phyloP scores from a whole-genome alignment of 2,329 filamentous ascomycete genomes.

The Botrytis deweyae region DNA sequence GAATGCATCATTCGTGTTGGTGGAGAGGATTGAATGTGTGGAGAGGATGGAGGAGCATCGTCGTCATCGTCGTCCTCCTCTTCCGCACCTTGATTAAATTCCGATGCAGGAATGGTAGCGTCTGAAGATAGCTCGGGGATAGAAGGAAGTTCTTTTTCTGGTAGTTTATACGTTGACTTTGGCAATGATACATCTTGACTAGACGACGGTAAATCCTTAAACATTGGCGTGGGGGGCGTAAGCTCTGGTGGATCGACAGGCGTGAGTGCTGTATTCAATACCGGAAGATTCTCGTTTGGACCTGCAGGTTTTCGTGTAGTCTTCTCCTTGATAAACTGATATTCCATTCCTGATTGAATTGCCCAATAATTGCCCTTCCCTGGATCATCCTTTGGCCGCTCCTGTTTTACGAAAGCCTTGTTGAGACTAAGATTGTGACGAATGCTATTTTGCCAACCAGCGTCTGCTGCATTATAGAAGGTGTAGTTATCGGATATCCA shows the following conservation, averaged over 20 bases:
- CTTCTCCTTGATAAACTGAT: slow-evolving; percentile 87
- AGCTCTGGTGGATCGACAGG: slow-evolving; percentile 31
- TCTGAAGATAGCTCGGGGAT: slow-evolving; percentile 68
- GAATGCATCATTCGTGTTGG: slow-evolving; percentile 74
- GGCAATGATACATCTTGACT: slow-evolving; percentile 31
- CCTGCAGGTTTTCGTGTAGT: slow-evolving; percentile 58
- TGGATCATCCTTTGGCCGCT: slow-evolving; percentile 93
- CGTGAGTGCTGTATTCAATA: slow-evolving; percentile 31
- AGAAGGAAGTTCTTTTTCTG: slow-evolving; percentile 30
- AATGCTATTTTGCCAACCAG: slow-evolving; percentile 99
- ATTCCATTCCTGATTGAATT: slow-evolving; percentile 86
- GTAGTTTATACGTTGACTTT: slow-evolving; percentile 28
- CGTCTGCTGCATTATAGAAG: slow-evolving; percentile 81
- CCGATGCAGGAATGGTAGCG: slow-evolving; percentile 72
- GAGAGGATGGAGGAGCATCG: slow-evolving; percentile 30
- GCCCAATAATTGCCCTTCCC: slow-evolving; percentile 98
- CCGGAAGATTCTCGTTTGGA: slow-evolving; percentile 52
- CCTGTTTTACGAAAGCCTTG: slow-evolving; percentile 94
- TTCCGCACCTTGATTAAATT: slow-evolving; percentile 56
- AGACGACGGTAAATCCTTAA: slow-evolving; percentile 34
- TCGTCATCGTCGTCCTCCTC: slow-evolving; percentile 40
- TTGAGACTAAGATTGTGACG: slow-evolving; percentile 96
- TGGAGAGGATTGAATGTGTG: slow-evolving; percentile 66
- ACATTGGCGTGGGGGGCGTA: slow-evolving; percentile 27
- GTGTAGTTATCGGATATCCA: slow-evolving; percentile 97